A percentile compares a stretch with the other conserved stretches of the same genome.
These are phyloP conservation scores for Cryptococcus deneoformans DNA, from an alignment of 1,284 basidiomycete genomes.

Conservation along the genomic window DNA sequence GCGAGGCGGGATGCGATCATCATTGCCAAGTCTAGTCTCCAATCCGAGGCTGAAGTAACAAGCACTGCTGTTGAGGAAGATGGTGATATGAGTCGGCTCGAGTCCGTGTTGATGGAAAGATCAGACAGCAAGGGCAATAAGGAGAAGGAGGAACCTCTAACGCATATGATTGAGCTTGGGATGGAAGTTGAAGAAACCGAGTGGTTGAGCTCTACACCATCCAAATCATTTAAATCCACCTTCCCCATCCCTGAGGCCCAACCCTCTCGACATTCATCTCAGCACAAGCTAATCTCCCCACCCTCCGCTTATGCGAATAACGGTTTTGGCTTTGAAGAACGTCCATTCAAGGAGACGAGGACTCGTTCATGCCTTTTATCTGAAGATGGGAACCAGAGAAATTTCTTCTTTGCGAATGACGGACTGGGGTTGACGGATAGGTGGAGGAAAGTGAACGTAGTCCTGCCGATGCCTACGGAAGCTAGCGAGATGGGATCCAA, in stretches of 20 bases:
- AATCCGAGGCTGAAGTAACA: not conserved
- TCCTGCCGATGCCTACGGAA: slow-evolving; percentile 36
- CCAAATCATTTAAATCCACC: slow-evolving; percentile 15
- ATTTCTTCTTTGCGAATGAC: slow-evolving; percentile 39
- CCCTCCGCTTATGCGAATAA: slow-evolving; percentile 19
- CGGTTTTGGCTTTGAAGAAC: slow-evolving; percentile 8
- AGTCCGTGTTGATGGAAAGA: slow-evolving; percentile 17
- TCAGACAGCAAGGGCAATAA: slow-evolving; percentile 2
- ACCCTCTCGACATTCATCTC: slow-evolving; percentile 21
- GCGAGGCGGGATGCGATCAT: slow-evolving; percentile 15
- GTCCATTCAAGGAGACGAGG: slow-evolving; percentile 13
- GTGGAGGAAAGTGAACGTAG: slow-evolving; percentile 43
- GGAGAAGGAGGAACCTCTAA: slow-evolving; percentile 12
- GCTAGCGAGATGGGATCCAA: not conserved
- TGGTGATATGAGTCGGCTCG: slow-evolving; percentile 1
- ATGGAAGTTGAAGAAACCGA: slow-evolving; percentile 48
- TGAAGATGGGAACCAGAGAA: slow-evolving; percentile 36
- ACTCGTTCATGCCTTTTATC: slow-evolving; percentile 32
- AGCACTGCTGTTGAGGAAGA: not conserved
- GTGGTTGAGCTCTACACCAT: slow-evolving; percentile 30
- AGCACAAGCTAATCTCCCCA: slow-evolving; percentile 27
- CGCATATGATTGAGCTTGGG: slow-evolving; percentile 35
- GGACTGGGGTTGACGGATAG: slow-evolving; percentile 31
- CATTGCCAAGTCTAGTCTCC: not conserved
- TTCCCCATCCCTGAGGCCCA: slow-evolving; percentile 39